These are phyloP conservation scores for Podospora australis DNA, from an alignment of 495 filamentous ascomycete species.

Conservation along the genomic window DNA sequence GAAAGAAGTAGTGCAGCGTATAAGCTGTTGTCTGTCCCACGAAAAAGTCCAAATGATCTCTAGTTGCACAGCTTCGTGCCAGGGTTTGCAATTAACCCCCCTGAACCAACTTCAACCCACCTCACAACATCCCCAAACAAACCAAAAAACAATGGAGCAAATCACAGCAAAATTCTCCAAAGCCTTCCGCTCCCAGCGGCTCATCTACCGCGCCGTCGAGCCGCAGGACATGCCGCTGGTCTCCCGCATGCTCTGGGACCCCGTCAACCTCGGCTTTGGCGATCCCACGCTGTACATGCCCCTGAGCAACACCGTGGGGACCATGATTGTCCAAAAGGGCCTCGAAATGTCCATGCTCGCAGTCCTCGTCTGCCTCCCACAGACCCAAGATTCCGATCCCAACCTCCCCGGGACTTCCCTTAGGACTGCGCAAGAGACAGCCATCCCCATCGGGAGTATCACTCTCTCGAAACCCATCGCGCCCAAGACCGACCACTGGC, in stretches of 20 bases:
- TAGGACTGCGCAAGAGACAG: conserved; percentile 1
- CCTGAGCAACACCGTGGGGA: not conserved
- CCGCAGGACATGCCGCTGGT: conserved; percentile 12
- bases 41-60: not conserved
- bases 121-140: conserved; percentile 1
- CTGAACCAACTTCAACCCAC: not conserved
- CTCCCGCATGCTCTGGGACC: conserved; percentile 5
- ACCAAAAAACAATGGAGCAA: conserved; percentile 6
- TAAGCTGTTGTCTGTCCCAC: not conserved
- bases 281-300: conserved; percentile 15
- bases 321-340: conserved; percentile 14
- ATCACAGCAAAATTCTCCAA: conserved; percentile 1
- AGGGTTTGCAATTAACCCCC: not conserved
- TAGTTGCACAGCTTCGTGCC: not conserved
- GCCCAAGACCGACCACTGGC: conserved; percentile 23
- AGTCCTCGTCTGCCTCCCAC: conserved; percentile 28
- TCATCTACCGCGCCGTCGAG: conserved; percentile 29
- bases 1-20: not conserved
- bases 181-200: conserved; percentile 26
- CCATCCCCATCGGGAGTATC: conserved; percentile 18
- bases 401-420: not conserved
- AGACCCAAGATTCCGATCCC: not conserved
- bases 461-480: conserved; percentile 13
- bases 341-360: conserved; percentile 14
- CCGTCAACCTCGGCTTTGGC: conserved; percentile 9